These are phyloP conservation scores for Podospora australis DNA, from an alignment of 495 filamentous ascomycete genomes.

Conservation along the genomic window DNA sequence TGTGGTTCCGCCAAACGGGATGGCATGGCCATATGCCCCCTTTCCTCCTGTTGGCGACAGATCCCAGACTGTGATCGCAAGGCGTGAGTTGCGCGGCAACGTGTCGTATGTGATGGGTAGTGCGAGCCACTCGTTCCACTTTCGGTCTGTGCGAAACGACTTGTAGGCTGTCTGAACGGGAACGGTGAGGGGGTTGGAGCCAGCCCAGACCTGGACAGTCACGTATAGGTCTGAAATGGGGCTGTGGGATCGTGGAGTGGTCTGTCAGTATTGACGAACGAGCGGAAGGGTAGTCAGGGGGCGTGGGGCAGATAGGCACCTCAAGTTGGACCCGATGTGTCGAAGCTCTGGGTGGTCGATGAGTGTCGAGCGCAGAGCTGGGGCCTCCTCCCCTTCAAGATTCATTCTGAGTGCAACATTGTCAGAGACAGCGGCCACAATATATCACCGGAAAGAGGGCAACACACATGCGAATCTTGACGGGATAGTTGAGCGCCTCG, in stretches of 20 bases:
- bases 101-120: slow-evolving; percentile 77
- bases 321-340: slow-evolving; percentile 71
- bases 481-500: slow-evolving; percentile 64
- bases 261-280: slow-evolving; percentile 35
- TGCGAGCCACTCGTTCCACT: slow-evolving; percentile 94
- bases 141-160: slow-evolving; percentile 69
- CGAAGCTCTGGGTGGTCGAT: slow-evolving; percentile 69
- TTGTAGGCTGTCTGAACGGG: slow-evolving; percentile 90
- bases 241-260: slow-evolving; percentile 26
- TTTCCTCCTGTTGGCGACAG: slow-evolving; percentile 68
- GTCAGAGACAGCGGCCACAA: not conserved
- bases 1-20: slow-evolving; percentile 93
- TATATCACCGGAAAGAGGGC: no score
- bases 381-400: slow-evolving; percentile 79
- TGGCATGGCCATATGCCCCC: slow-evolving; percentile 60
- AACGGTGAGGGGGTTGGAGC: slow-evolving; percentile 89
- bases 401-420: slow-evolving; percentile 43
- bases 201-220: slow-evolving; percentile 89
- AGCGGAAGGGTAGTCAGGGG: not conserved
- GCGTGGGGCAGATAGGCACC: slow-evolving; percentile 4
- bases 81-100: slow-evolving; percentile 67
- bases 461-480: slow-evolving; percentile 68
- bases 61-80: slow-evolving; percentile 96
- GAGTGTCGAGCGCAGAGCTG: slow-evolving; percentile 70
- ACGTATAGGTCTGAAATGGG: slow-evolving; percentile 82